phyloP scores from a whole-genome alignment of 208 protist genomes.

The Acanthamoeba lenticulata region DNA sequence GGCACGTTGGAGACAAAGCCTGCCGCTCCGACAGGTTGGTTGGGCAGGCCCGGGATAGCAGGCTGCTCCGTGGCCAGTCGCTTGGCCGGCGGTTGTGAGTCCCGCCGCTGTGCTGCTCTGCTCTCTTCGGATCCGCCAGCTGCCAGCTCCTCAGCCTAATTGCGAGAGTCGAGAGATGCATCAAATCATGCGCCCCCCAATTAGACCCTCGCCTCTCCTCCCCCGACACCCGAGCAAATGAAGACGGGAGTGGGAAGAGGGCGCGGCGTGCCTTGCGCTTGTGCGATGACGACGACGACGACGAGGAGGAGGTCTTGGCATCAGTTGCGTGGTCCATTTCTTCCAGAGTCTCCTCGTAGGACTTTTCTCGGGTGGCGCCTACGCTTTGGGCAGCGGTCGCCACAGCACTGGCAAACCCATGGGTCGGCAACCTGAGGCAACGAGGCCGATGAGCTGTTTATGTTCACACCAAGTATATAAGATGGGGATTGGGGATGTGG shows the following conservation, averaged over 20 bases:
- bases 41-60: not conserved
- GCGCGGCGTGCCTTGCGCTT: not conserved
- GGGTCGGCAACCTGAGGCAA: not conserved
- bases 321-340: too few species aligned
- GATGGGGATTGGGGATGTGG: not conserved
- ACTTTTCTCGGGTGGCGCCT: not conserved
- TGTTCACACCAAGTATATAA: too few species aligned
- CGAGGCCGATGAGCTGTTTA: not conserved
- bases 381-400: not conserved
- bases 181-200: too few species aligned
- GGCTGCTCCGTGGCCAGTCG: not conserved
- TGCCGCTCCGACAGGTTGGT: not conserved
- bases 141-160: not conserved
- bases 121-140: not conserved
- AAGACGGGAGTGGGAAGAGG: not conserved
- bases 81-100: not conserved
- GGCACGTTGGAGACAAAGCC: not conserved
- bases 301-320: not conserved
- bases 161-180: not conserved
- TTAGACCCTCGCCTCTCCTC: too few species aligned
- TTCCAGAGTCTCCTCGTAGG: not conserved
- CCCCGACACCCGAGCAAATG: too few species aligned
- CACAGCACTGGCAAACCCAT: not conserved
- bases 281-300: not conserved
- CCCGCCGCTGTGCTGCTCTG: not conserved